Evolutionary conservation across 805 yeast species (phyloP), one percentile per base, ranked within the genome.

Genomic region (Kuraishia capsulata): DNA sequence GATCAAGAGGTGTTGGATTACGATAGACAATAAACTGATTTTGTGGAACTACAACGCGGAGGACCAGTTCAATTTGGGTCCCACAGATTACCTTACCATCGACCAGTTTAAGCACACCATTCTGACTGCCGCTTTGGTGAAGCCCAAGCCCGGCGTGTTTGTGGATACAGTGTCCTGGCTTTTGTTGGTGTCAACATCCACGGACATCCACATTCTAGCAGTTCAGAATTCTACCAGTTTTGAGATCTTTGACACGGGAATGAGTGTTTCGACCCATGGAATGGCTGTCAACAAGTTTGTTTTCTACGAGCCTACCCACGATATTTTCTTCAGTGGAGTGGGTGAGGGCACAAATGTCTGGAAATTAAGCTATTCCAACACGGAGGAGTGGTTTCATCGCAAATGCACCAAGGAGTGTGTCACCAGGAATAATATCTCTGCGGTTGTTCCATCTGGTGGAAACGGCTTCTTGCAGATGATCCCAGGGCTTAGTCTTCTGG

Each of bases 351-450:
- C 68, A 28, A 78, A 89, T 48, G 68, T 92, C 32, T 92, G 96
- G 96, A 90, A 86, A 53, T 64, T 92, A 39, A 79, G 76, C 42
- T 92, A 92, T 54, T 73, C 89, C 4, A 82, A 80, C 46, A 73
- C 82, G 20, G 92, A 87, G 35, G 81, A 85, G 39, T 90, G 96
- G 85, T 87, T 87, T 54, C 76, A 79, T 44, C 81, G 84, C 51
- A 83, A 80, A 49, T 84, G 95, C 52, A 77, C 76, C 48, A 88
- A 88, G 56, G 76, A 81, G 30, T 87, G 97, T 55, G 69, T 85
- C 39, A 87, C 97, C 33, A 78, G 76, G 59, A 74, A 74, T 46
- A 78, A 67, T 0, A 57, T 79, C 31, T 61, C 81, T 1, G 65
- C 71, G 26, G 61, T 76, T 24, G 57, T 77, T 17, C 80, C 80